Base-by-base conservation (phyloP, 2,329 filamentous ascomycete genomes). In the Diaporthe amygdali region DNA sequence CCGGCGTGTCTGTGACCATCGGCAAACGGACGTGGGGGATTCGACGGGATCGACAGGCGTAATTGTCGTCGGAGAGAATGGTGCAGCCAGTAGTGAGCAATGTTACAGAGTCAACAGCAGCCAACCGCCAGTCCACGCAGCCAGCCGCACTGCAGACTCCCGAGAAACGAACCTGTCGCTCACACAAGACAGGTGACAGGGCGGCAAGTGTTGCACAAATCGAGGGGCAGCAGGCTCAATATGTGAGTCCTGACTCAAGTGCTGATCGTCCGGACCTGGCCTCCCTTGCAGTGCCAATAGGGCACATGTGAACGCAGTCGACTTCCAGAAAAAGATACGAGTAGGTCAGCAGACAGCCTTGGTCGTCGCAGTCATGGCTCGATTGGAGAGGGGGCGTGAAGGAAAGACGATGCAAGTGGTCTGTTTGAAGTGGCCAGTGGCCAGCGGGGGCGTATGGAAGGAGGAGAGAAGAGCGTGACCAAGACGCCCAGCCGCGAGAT, bases 1-100 rank as follows among this genome's bases (percentile, higher is more conserved):
- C 64, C 69, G 66, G 63, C 68, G 69, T 71, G 64, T 68, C 55
- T 73, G 70, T 71, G 66, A 73, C 69, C 71, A 73, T 73, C 64
- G 69, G 71, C 69, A 69, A 56, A 39, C 32, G 51, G 66, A 61
- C 56, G 66, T 30, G 49, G 70, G 54, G 66, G 39, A 51, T 51
- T 68, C 46, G 52, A 66, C 39, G 63, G 56, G 70, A 69, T 56
- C 54, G 71, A 37, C 68, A 39, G 39, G 71, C 30, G 64, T 49
- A 55, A 68, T 72, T 64, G 59, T 64, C 49, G 71, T 59, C 68
- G 47, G 63, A 47, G 61, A 56, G 68, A 64, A 55, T 61, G 55
- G 27, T 41, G 55, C 52, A 55, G 20, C 52, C 32, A 55, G 55
- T 22, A 52, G 46, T 51, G 46, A 25, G 34, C 63, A 67, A 41